Percentiles rank a stretch among this genome's conserved stretches.
These are phyloP conservation scores for Cladophialophora yegresii DNA, from an alignment of 2,329 filamentous ascomycete species.

Conservation along the genomic window DNA sequence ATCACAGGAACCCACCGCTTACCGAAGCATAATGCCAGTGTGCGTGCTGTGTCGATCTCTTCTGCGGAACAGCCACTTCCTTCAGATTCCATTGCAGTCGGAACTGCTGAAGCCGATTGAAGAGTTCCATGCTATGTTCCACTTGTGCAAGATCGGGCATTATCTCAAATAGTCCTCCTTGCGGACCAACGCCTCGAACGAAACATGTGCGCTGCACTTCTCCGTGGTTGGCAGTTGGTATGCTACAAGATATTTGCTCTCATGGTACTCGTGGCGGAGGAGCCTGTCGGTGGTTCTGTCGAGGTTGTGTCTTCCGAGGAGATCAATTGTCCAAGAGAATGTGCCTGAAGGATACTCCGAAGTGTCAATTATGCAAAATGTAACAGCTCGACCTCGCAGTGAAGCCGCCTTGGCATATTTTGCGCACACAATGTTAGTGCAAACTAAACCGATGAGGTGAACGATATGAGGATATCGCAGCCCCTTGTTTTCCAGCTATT, in stretches of 20 bases:
- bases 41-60: neutral
- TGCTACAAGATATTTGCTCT: neutral
- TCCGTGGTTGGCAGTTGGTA: neutral
- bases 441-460: constrained; percentile 1
- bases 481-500: neutral
- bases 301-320: neutral
- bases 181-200: neutral
- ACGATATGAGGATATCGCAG: constrained; percentile 5
- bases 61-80: neutral
- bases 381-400: constrained; percentile 1
- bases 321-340: constrained; percentile 4
- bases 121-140: neutral
- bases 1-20: neutral
- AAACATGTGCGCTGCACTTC: neutral
- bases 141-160: constrained; percentile 1
- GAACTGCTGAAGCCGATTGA: neutral
- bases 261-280: neutral
- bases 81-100: neutral
- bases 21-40: constrained; percentile 4
- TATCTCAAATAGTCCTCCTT: constrained; percentile 2
- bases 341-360: neutral
- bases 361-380: constrained; percentile 1
- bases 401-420: neutral
- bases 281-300: neutral
- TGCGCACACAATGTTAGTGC: constrained; percentile 3